Evolutionary conservation across 2,329 filamentous ascomycete genomes (phyloP).

Genomic region (Nemania sp.): DNA sequence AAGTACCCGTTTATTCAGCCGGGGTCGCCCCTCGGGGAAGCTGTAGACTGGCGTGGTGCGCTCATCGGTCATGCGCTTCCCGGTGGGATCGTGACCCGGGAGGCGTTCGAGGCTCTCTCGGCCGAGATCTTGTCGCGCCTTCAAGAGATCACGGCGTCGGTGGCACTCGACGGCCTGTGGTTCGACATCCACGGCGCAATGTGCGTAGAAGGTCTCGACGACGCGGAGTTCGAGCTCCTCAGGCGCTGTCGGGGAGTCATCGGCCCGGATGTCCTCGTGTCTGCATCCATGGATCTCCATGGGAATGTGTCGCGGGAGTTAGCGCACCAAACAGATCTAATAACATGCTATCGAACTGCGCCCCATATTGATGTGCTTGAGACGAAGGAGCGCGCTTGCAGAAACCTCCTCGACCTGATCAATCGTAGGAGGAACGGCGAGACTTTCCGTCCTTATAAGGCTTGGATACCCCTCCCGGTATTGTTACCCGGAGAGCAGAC

Average conservation of each 20-base stretch:
- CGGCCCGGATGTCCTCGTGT: conserved; percentile 52
- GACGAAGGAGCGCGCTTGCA: conserved; percentile 56
- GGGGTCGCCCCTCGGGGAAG: conserved; percentile 46
- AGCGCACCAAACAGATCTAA: conserved; percentile 54
- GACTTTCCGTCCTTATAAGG: conserved; percentile 50
- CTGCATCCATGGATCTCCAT: conserved; percentile 60
- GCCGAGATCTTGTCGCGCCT: conserved; percentile 46
- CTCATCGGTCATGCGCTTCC: conserved; percentile 57
- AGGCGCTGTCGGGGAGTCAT: conserved; percentile 50
- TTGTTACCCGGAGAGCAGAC: conserved; percentile 60
- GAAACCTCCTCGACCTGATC: conserved; percentile 51
- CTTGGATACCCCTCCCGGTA: conserved; percentile 57
- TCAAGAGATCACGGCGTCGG: conserved; percentile 40
- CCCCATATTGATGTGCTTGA: conserved; percentile 56
- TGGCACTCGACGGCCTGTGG: conserved; percentile 54
- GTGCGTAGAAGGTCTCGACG: conserved; percentile 55
- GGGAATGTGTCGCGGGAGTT: conserved; percentile 57
- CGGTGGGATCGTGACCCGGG: conserved; percentile 52
- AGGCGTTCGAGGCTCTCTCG: conserved; percentile 51
- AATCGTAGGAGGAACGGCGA: conserved; percentile 26
- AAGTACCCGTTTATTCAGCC: conserved; percentile 52
- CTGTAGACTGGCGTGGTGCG: conserved; percentile 54
- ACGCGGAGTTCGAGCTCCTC: conserved; percentile 54
- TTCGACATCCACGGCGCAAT: conserved; percentile 62
- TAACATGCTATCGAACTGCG: conserved; percentile 58